Base-by-base conservation (phyloP, 176 grass and related monocot genomes). In the Rhipidocladum racemiflorum region DNA sequence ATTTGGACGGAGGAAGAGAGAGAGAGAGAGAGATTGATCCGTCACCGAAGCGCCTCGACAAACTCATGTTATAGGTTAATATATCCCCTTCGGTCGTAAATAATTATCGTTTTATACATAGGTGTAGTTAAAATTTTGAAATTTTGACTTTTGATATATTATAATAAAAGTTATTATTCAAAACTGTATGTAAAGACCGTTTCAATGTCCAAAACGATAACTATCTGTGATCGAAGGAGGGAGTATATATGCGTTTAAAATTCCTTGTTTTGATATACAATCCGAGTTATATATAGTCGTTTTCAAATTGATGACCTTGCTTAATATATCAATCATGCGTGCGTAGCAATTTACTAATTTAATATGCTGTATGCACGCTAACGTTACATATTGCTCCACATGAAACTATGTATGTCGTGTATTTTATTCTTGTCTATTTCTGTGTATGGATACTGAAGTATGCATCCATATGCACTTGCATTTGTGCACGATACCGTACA, bases 1-100 rank as follows among this genome's bases (percentile, higher is more conserved):
- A 90, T 83, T 43, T 84, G 43, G 81, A 84, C 83, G 36, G 61
- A 80, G 70, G 69, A 80, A 24, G 32, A 79, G 30, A 25, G 71
- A 82, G 30, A 32, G 30, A 32, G 30, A 38, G 29, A 55, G 53
- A 27, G 29, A 78, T 38, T 76, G 55, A 78, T 84, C 51, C 64
- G 50, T 57, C 84, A 44, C 30, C 65, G 46, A 65, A 67, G 15
- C 48, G 14, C 63, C 43, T 72, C 43, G 29, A 17, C 44, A 40
- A 68, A 35, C 59, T 30, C 51, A 16, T 44, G 79, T 15, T 25
- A 75, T 36, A 29, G 4, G 61, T 56, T 80, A 30, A 74, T 67
- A n/a, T n/a, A n/a, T n/a, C n/a, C n/a, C n/a, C n/a, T n/a, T n/a
- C n/a, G n/a, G n/a, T n/a, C n/a, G n/a, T n/a, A n/a, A n/a, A n/a